Base-by-base conservation (phyloP, 208 protist genomes). In the Leishmania lainsoni region DNA sequence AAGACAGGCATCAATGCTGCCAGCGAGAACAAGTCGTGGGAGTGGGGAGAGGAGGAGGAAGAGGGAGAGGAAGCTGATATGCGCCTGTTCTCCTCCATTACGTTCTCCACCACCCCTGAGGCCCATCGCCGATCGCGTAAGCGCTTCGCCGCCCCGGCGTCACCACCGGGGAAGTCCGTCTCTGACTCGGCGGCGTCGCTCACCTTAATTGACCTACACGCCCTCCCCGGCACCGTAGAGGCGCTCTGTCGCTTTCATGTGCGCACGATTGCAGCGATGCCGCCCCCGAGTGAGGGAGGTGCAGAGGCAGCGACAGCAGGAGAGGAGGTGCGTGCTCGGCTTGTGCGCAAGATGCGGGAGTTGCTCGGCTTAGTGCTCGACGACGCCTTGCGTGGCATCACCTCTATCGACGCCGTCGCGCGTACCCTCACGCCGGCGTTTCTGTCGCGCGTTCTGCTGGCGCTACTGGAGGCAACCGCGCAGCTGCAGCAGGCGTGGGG, bases 181-280 rank as follows among this genome's bases (percentile, higher is more conserved):
- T 5, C 68, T 29, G 17, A 29, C 9, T 49, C 32, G 69, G 32
- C 61, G 78, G 26, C 81, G 76, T 66, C 81, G 48, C 87, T 87
- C 9, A 87, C 85, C 75, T 76, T 93, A 63, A 49, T 93, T 71
- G 88, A 91, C 68, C n/a, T 89, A 12, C 85, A 86, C 76, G 82
- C 76, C 51, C 65, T 88, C 26, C 81, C 88, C 10, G 17, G 76
- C 17, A 85, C 89, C n/a, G 35, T 93, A 45, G 84, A 89, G 56
- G 82, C 85, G 48, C 81, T 93, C 52, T 39, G 71, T 4, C 80
- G 81, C 20, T 76, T 82, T 22, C 49, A 81, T 45, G 5, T 59
- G 14, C 76, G 81, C 61, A 85, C 76, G 8, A 9, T 81, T 58
- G 49, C 32, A 5, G 22, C 12, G 4, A 12, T 22, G 12, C 29